Percentiles rank a stretch among this genome's conserved stretches.
These are phyloP conservation scores for Luffa acutangula DNA, from an alignment of 306 rosid genomes.

Conservation along the genomic window DNA sequence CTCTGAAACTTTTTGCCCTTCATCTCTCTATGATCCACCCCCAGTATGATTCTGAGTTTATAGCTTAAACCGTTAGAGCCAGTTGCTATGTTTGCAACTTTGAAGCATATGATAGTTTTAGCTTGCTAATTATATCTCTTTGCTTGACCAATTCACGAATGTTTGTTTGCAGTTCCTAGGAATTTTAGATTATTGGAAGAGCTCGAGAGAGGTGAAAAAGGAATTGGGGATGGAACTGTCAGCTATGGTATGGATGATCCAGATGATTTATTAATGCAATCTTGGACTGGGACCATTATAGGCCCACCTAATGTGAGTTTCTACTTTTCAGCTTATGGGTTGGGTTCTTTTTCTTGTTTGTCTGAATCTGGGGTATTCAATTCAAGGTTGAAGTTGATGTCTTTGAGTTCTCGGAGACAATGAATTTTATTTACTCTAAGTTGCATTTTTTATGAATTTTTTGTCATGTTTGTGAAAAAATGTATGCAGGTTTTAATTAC, in stretches of 20 bases:
- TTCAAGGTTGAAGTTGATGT: neutral
- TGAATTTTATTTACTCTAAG: neutral
- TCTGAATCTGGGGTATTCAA: neutral
- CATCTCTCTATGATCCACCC: neutral
- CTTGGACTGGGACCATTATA: constrained; percentile 93
- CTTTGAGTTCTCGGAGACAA: neutral
- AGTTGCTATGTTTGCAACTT: neutral
- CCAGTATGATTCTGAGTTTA: neutral
- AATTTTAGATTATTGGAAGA: constrained; percentile 93
- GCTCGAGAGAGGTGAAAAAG: constrained; percentile 97
- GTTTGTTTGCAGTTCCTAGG: constrained; percentile 65
- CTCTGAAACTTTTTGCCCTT: neutral
- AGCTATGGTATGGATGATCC: constrained; percentile 99
- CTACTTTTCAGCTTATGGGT: neutral
- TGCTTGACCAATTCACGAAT: neutral
- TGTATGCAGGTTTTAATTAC: neutral
- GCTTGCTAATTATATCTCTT: neutral
- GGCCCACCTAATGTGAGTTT: constrained; percentile 88
- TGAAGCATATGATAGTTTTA: neutral
- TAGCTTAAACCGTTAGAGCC: neutral
- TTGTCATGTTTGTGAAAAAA: neutral
- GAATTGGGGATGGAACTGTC: constrained; percentile 95
- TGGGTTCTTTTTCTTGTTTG: neutral
- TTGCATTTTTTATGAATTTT: neutral
- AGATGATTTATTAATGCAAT: constrained; percentile 91